A percentile compares a stretch with the other conserved stretches of the same genome.
phyloP scores from a whole-genome alignment of 805 yeast genomes.

The Tanozyma kutaoensis region DNA sequence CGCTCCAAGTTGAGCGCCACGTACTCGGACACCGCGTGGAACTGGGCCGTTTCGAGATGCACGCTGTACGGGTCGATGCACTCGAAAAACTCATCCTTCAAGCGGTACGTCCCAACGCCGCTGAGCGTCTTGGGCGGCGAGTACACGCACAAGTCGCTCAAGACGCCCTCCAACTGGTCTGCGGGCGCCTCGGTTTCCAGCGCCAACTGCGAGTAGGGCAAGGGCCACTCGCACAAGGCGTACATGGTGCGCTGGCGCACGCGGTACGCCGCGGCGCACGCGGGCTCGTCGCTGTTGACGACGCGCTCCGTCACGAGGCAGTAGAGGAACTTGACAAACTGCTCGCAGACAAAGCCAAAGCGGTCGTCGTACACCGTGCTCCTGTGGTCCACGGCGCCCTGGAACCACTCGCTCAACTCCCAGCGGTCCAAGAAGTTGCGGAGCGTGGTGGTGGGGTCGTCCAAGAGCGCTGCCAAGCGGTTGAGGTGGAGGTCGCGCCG shows the following conservation, averaged over 20 bases:
- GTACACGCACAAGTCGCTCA: too few relatives aligned
- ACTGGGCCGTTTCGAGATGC: too few relatives aligned
- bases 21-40: too few relatives aligned
- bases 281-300: constrained; percentile 9
- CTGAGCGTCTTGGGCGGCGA: too few relatives aligned
- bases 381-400: constrained; percentile 15
- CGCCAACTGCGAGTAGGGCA: constrained; percentile 44
- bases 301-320: constrained; percentile 26
- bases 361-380: constrained; percentile 36
- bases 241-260: constrained; percentile 9
- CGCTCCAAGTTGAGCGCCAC: too few relatives aligned
- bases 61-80: too few relatives aligned
- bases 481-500: constrained; percentile 32
- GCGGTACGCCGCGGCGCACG: too few relatives aligned
- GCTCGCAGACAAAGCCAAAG: constrained; percentile 28
- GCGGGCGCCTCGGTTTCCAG: too few relatives aligned
- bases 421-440: constrained; percentile 37
- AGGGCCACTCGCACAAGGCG: constrained; percentile 36
- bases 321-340: constrained; percentile 30
- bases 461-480: constrained; percentile 28
- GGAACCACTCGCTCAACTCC: constrained; percentile 41
- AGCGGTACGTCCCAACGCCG: too few relatives aligned
- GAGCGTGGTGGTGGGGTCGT: constrained; percentile 22
- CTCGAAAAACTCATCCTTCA: too few relatives aligned
- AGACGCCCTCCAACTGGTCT: constrained; percentile 4